Base-by-base conservation (phyloP, 306 rosid genomes). In the Trifolium repens region DNA sequence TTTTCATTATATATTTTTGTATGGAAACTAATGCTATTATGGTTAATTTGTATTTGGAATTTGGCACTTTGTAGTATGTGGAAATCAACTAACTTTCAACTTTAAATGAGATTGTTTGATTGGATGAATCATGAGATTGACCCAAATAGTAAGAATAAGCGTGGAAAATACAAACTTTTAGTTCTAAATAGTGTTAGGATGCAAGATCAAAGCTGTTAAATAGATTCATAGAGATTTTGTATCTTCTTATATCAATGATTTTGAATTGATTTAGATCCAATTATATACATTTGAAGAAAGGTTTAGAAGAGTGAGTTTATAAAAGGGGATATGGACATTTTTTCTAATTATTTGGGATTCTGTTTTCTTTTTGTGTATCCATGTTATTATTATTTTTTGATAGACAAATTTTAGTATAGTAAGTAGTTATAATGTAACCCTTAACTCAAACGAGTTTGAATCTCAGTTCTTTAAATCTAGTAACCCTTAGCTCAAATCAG, bases 61-160 rank as follows among this genome's bases (percentile, higher is more conserved):
- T 27, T 46, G 47, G 43, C 8, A 19, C 10, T 3, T 26, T 64
- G 69, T 53, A 57, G n/a, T 27, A 47, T 13, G 68, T 44, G 24
- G 46, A 53, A 66, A 66, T 42, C 37, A 39, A 54, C 34, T 66
- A 44, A 44, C 17, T 59, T 77, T 53, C 19, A 65, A 26, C 66
- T 53, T 75, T 17, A 7, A 44, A 55, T 9, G 44, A 77, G 68
- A 69, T 58, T 32, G 61, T 77, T 66, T 57, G 63, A 46, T 8
- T 2, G 9, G 35, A 16, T 63, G 52, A 40, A 32, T 8, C 67
- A 7, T 14, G 77, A 64, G 46, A n/a, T 40, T 50, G 54, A 47
- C 8, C 44, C 2, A 5, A 24, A 62, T 13, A 5, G 44, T 47
- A 5, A 4, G 40, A 37, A 16, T 39, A 71, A 54, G 60, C 40